Percentiles rank a stretch among this genome's conserved stretches.
Evolutionary conservation across 1,139 yeast genomes (phyloP).

Genomic region (Taiozyma sp.): DNA sequence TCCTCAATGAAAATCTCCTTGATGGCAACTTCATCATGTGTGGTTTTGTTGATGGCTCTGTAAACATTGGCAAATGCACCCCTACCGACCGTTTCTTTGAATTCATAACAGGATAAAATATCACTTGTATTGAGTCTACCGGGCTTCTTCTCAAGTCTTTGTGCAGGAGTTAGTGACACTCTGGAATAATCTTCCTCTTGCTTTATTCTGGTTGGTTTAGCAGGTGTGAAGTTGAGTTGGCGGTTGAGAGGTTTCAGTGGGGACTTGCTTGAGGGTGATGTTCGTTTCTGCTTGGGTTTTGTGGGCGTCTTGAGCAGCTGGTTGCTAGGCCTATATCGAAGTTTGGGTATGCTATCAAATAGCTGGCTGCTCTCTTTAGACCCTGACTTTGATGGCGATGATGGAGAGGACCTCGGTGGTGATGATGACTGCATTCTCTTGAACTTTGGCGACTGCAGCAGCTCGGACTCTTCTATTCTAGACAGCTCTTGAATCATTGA

Average conservation of each 20-base stretch:
- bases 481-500: constrained; percentile 19
- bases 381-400: constrained; percentile 17
- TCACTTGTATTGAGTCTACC: constrained; percentile 27
- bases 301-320: constrained; percentile 20
- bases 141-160: constrained; percentile 39
- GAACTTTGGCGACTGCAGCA: constrained; percentile 23
- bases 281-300: constrained; percentile 8
- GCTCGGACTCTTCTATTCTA: constrained; percentile 20
- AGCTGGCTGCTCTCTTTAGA: constrained; percentile 9
- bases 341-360: constrained; percentile 19
- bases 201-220: constrained; percentile 13
- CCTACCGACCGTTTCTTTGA: constrained; percentile 62
- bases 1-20: constrained; percentile 68
- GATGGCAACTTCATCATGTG: constrained; percentile 75
- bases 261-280: constrained; percentile 2
- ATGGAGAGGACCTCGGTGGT: constrained; percentile 19
- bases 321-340: constrained; percentile 10
- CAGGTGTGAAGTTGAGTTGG: constrained; percentile 6
- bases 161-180: constrained; percentile 51
- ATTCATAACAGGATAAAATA: constrained; percentile 50
- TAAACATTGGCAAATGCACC: constrained; percentile 83
- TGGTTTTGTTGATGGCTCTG: constrained; percentile 57
- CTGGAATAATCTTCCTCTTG: constrained; percentile 1
- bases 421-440: constrained; percentile 21
- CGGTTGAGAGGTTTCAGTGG: constrained; percentile 7